phyloP scores from a whole-genome alignment of 495 filamentous ascomycete species.

The Penicillium subrubescens region DNA sequence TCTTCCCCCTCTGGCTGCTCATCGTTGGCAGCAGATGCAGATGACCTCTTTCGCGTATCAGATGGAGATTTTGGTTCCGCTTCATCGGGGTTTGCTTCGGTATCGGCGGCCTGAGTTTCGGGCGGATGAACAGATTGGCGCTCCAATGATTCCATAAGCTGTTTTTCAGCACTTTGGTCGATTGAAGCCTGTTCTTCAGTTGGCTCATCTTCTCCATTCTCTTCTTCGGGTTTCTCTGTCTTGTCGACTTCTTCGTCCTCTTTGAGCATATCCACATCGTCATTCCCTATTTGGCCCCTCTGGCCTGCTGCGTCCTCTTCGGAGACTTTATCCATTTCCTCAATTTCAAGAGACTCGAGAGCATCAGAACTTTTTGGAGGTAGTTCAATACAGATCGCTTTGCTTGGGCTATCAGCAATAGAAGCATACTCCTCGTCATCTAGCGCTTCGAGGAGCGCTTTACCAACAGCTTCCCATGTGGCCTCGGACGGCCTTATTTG shows the following conservation, averaged over 20 bases:
- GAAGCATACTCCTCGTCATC: constrained; percentile 45
- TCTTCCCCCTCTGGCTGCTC: constrained; percentile 60
- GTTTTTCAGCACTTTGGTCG: constrained; percentile 46
- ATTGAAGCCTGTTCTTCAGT: constrained; percentile 43
- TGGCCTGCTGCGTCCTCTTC: constrained; percentile 4
- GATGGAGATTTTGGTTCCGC: constrained; percentile 33
- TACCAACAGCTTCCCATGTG: constrained; percentile 59
- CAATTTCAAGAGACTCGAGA: constrained; percentile 15
- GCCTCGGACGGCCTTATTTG: constrained; percentile 35
- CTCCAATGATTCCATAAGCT: constrained; percentile 45
- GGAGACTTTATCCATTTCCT: constrained; percentile 18
- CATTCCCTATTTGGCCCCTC: constrained; percentile 3
- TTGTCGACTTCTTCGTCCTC: constrained; percentile 17
- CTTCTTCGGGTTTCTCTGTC: constrained; percentile 13
- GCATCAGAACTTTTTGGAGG: constrained; percentile 27
- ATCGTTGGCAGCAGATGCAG: constrained; percentile 50
- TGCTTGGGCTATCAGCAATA: constrained; percentile 36
- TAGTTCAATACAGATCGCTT: constrained; percentile 41
- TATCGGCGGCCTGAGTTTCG: constrained; percentile 24
- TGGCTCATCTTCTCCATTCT: constrained; percentile 16
- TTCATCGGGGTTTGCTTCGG: constrained; percentile 31
- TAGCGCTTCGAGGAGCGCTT: constrained; percentile 56
- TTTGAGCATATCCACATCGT: constrained; percentile 17
- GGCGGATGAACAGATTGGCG: constrained; percentile 32
- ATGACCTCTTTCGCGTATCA: constrained; percentile 51